Evolutionary conservation across 2,329 filamentous ascomycete species (phyloP).

Genomic region (Phialophora tarda): DNA sequence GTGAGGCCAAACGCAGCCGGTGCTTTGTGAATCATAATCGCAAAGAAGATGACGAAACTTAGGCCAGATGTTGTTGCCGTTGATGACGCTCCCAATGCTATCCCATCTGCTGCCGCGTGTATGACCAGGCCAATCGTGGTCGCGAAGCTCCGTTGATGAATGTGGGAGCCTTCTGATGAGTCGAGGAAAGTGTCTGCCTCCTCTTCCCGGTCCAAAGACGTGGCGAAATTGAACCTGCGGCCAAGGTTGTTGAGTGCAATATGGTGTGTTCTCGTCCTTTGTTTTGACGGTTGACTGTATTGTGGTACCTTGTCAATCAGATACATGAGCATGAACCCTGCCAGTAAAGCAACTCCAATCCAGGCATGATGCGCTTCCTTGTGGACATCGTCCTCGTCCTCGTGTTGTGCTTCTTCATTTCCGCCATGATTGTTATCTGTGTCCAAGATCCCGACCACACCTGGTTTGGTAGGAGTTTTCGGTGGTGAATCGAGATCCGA

Average conservation of each 20-base stretch:
- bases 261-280: constrained; percentile 73
- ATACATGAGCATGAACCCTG: constrained; percentile 96
- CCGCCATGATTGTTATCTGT: constrained; percentile 42
- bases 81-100: constrained; percentile 90
- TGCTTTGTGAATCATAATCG: constrained; percentile 97
- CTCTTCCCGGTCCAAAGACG: constrained; percentile 49
- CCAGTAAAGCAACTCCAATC: constrained; percentile 83
- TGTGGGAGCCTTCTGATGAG: constrained; percentile 61
- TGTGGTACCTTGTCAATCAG: constrained; percentile 85
- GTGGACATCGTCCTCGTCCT: constrained; percentile 43
- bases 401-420: constrained; percentile 53
- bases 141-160: constrained; percentile 66
- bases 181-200: constrained; percentile 53
- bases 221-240: constrained; percentile 55
- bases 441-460: constrained; percentile 39
- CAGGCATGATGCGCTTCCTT: constrained; percentile 69
- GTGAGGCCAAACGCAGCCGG: constrained; percentile 95
- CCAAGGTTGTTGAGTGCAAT: constrained; percentile 86
- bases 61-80: constrained; percentile 74
- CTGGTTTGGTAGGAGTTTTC: constrained; percentile 41
- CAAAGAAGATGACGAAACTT: constrained; percentile 89
- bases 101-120: constrained; percentile 91
- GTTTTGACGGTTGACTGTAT: constrained; percentile 69
- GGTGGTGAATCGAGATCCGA: constrained; percentile 36
- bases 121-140: constrained; percentile 95